Conservation (phyloP, 164 flowering plant genomes). For the Aristolochia californica region DNA sequence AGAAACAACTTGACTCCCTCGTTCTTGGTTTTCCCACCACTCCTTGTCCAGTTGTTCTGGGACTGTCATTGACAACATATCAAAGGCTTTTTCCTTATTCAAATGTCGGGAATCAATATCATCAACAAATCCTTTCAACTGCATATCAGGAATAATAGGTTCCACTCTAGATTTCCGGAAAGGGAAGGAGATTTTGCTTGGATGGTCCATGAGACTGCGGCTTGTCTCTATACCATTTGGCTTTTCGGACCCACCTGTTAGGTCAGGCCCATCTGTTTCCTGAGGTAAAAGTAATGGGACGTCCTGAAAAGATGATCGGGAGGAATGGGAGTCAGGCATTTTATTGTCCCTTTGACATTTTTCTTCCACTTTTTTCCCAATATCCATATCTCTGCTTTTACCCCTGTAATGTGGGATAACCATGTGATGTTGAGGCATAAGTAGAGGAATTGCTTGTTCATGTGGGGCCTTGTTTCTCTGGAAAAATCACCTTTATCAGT, state of each 20-base stretch:
- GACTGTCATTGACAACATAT: slow-evolving; percentile 17
- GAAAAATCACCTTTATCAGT: slow-evolving; percentile 7
- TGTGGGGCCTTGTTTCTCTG: slow-evolving; percentile 97
- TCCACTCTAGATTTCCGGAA: slow-evolving; percentile 55
- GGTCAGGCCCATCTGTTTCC: slow-evolving; percentile 46
- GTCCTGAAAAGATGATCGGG: slow-evolving; percentile 61
- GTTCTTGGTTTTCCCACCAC: slow-evolving; percentile 95
- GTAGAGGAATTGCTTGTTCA: slow-evolving; percentile 87
- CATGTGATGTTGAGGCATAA: slow-evolving; percentile 99
- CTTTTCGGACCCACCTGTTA: slow-evolving; percentile 27
- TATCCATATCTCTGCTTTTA: slow-evolving; percentile 34
- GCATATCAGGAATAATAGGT: slow-evolving; percentile 36
- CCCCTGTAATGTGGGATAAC: slow-evolving; percentile 98
- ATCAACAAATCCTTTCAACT: slow-evolving; percentile 66
- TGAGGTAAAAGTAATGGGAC: slow-evolving; percentile 91
- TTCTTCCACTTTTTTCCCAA: slow-evolving; percentile 25
- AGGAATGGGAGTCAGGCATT: slow-evolving; percentile 58
- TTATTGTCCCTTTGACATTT: slow-evolving; percentile 17
- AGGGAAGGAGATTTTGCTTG: slow-evolving; percentile 34
- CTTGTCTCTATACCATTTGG: slow-evolving; percentile 24
- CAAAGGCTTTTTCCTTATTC: slow-evolving; percentile 25
- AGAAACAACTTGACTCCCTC: slow-evolving; percentile 51
- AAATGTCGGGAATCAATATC: slow-evolving; percentile 23
- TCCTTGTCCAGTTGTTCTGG: slow-evolving; percentile 35
- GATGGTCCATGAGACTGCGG: slow-evolving; percentile 4